A percentile compares a stretch with the other conserved stretches of the same genome.
These are phyloP conservation scores for Trametes hirsuta DNA, from an alignment of 1,284 basidiomycete species.

Conservation along the genomic window DNA sequence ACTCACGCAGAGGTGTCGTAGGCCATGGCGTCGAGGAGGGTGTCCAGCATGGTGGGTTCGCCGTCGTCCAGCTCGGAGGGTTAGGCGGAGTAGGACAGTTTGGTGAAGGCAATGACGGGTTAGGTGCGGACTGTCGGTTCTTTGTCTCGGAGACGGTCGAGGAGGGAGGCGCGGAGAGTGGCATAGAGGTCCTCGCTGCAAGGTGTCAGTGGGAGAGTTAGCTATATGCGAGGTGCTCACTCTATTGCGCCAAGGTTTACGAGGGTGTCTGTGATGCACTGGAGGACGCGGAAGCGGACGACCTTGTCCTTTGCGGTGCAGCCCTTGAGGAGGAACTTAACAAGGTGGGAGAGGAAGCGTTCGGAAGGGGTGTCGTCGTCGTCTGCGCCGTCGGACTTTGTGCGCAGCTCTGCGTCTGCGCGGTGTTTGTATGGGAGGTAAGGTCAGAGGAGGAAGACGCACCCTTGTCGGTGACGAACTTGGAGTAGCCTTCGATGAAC, in stretches of 20 bases:
- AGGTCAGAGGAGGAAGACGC: slow-evolving; percentile 26
- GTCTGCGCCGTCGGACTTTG: slow-evolving; percentile 50
- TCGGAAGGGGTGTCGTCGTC: slow-evolving; percentile 75
- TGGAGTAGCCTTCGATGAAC: slow-evolving; percentile 85
- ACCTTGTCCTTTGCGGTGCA: slow-evolving; percentile 91
- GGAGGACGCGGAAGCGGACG: slow-evolving; percentile 81
- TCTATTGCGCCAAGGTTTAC: slow-evolving; percentile 83
- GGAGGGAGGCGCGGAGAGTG: slow-evolving; percentile 65
- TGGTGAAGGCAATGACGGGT: slow-evolving; percentile 84
- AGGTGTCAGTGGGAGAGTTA: too few relatives aligned
- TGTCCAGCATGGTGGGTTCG: slow-evolving; percentile 66
- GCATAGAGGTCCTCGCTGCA: slow-evolving; percentile 82
- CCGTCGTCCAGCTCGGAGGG: slow-evolving; percentile 67
- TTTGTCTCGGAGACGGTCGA: slow-evolving; percentile 87
- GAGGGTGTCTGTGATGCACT: slow-evolving; percentile 82
- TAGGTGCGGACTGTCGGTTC: slow-evolving; percentile 85
- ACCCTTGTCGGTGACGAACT: slow-evolving; percentile 83
- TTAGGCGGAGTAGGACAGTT: slow-evolving; percentile 80
- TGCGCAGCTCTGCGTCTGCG: slow-evolving; percentile 38
- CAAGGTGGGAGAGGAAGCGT: slow-evolving; percentile 74
- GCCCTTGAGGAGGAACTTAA: slow-evolving; percentile 82
- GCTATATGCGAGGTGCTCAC: too few relatives aligned
- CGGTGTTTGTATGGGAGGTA: neutral
- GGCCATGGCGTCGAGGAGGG: slow-evolving; percentile 74
- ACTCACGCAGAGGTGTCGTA: slow-evolving; percentile 83